A percentile compares a stretch with the other conserved stretches of the same genome.
Conservation (phyloP, 768 basidiomycete genomes). For the Mycena rebaudengoi region DNA sequence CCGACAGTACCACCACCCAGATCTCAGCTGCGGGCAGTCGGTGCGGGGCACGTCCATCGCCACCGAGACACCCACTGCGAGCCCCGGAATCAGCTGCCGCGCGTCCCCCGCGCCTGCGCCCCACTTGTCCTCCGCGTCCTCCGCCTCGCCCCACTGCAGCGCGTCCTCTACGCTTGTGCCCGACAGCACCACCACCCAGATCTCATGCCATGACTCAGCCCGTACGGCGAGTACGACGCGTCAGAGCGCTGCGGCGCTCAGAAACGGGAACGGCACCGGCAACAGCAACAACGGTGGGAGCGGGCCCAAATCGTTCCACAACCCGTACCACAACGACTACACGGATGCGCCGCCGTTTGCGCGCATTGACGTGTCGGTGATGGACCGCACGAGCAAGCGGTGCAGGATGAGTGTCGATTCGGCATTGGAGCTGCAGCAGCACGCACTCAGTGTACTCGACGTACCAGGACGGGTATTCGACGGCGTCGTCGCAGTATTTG, state of each 20-base stretch:
- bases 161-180: slow-evolving; percentile 73
- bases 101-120: slow-evolving; percentile 68
- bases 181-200: slow-evolving; percentile 68
- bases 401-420: slow-evolving; percentile 75
- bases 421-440: slow-evolving; percentile 62
- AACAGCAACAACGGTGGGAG: slow-evolving; percentile 47
- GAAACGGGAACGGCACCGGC: too few species aligned
- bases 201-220: slow-evolving; percentile 59
- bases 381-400: slow-evolving; percentile 67
- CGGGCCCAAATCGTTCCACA: slow-evolving; percentile 52
- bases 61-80: slow-evolving; percentile 80
- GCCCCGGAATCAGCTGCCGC: slow-evolving; percentile 77
- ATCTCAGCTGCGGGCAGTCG: slow-evolving; percentile 63
- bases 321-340: slow-evolving; percentile 43
- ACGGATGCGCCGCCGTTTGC: slow-evolving; percentile 65
- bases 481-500: slow-evolving; percentile 59
- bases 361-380: slow-evolving; percentile 51
- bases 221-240: too few species aligned
- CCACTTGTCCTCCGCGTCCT: slow-evolving; percentile 74
- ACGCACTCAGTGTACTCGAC: slow-evolving; percentile 71
- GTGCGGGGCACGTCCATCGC: slow-evolving; percentile 54
- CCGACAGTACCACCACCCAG: slow-evolving; percentile 70
- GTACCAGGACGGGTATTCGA: slow-evolving; percentile 68
- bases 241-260: too few species aligned
- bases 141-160: slow-evolving; percentile 73